A percentile compares a stretch with the other conserved stretches of the same genome.
phyloP scores from a whole-genome alignment of 352 stramenopile species.

The Lagenidium sp. region DNA sequence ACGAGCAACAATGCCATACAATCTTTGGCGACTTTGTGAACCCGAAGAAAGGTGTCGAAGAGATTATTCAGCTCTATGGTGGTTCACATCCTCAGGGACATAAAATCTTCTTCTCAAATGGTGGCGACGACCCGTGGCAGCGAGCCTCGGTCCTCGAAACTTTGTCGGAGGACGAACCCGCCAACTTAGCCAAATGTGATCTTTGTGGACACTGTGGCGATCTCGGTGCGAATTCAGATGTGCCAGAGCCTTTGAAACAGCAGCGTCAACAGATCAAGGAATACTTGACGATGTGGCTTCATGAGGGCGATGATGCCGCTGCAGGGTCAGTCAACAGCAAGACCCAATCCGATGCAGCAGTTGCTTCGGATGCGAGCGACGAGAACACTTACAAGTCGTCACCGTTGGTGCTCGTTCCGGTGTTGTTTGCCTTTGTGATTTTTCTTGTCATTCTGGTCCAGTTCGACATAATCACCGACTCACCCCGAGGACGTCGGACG shows the following conservation, averaged over 20 bases:
- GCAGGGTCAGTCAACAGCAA: background rate
- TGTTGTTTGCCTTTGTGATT: constrained; percentile 42
- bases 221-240: constrained; percentile 31
- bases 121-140: constrained; percentile 81
- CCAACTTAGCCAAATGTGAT: constrained; percentile 67
- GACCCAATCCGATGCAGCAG: background rate
- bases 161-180: constrained; percentile 45
- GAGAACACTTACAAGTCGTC: constrained; percentile 29
- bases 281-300: constrained; percentile 62
- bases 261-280: constrained; percentile 54
- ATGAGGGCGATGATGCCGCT: background rate
- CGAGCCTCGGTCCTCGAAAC: constrained; percentile 56
- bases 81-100: constrained; percentile 58
- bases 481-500: no score
- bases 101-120: constrained; percentile 83
- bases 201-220: constrained; percentile 81
- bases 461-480: constrained; percentile 43
- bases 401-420: constrained; percentile 59
- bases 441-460: constrained; percentile 46
- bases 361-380: background rate
- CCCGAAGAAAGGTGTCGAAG: constrained; percentile 38
- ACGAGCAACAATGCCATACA: constrained; percentile 61
- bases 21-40: constrained; percentile 69
- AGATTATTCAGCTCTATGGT: constrained; percentile 66
- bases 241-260: constrained; percentile 48